Evolutionary conservation across 495 filamentous ascomycete genomes (phyloP).

Genomic region (Diplogelasinospora grovesii): DNA sequence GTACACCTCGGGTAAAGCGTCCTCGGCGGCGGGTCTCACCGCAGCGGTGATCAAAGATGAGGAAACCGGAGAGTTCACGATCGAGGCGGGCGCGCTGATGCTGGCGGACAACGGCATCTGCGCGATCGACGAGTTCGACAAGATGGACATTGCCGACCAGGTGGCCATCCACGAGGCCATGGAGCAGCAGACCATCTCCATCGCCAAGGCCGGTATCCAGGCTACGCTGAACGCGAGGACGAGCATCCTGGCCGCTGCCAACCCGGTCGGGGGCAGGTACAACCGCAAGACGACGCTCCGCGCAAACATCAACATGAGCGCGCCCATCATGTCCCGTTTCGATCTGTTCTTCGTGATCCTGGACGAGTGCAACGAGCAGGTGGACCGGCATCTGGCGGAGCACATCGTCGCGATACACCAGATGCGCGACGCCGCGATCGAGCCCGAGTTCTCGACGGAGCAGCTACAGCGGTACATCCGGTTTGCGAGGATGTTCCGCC

Average conservation of each 20-base stretch:
- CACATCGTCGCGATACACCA: constrained; percentile 96
- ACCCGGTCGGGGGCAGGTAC: constrained; percentile 92
- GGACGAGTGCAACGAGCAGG: constrained; percentile 88
- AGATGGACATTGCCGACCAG: constrained; percentile 97
- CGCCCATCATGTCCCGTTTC: constrained; percentile 98
- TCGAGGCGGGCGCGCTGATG: constrained; percentile 98
- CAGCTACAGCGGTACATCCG: constrained; percentile 96
- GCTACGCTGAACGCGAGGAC: constrained; percentile 95
- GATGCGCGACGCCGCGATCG: constrained; percentile 80
- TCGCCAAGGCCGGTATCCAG: constrained; percentile 97
- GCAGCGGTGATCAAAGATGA: constrained; percentile 97
- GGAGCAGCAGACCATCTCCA: constrained; percentile 99
- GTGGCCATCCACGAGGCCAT: constrained; percentile 99
- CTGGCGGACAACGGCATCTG: constrained; percentile 95
- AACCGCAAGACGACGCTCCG: constrained; percentile 91
- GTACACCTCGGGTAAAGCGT: constrained; percentile 97
- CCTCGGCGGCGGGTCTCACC: constrained; percentile 94
- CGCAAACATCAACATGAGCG: constrained; percentile 95
- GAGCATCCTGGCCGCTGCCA: constrained; percentile 91
- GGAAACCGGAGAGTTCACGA: constrained; percentile 97
- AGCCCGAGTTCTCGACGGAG: constrained; percentile 92
- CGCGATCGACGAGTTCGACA: constrained; percentile 99
- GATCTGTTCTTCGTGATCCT: constrained; percentile 98
- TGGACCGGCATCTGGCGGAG: constrained; percentile 83
- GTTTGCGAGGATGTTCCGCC: constrained; percentile 90